A percentile compares a stretch with the other conserved stretches of the same genome.
Evolutionary conservation across 192 early-diverging fungal genomes (phyloP).

Genomic region (Kappamyces sp.): DNA sequence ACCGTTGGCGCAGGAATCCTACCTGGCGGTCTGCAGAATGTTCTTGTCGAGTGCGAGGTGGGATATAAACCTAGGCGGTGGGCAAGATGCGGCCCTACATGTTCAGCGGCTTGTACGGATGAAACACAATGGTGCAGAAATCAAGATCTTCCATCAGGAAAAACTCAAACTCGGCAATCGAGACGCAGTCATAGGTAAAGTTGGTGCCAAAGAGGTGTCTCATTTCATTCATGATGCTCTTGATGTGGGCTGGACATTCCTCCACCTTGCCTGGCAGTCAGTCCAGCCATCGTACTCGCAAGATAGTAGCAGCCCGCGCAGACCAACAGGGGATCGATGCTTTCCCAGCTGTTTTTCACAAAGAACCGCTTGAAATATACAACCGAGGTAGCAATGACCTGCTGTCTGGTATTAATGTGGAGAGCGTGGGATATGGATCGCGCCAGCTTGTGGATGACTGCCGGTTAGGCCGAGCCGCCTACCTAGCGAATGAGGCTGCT

Average conservation of each 20-base stretch:
- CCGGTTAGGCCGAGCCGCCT: background rate
- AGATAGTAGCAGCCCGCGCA: constrained; percentile 76
- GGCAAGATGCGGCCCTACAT: background rate
- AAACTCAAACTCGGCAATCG: constrained; percentile 89
- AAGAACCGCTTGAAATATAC: constrained; percentile 90
- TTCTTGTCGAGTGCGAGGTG: background rate
- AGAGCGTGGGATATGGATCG: constrained; percentile 32
- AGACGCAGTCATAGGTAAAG: constrained; percentile 62
- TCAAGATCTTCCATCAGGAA: constrained; percentile 86
- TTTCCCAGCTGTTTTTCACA: constrained; percentile 67
- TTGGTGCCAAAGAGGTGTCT: constrained; percentile 20
- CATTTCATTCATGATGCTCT: constrained; percentile 29
- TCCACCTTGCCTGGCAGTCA: constrained; percentile 67
- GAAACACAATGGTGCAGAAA: constrained; percentile 82
- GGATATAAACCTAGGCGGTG: constrained; percentile 6
- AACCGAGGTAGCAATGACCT: constrained; percentile 74
- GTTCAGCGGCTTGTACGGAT: constrained; percentile 77
- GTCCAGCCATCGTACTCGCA: constrained; percentile 31
- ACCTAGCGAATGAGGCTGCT: too few species aligned
- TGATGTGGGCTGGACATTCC: constrained; percentile 67
- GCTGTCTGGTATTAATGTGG: constrained; percentile 65
- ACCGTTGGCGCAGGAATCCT: constrained; percentile 17
- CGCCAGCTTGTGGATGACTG: constrained; percentile 71
- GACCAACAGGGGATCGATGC: constrained; percentile 75
- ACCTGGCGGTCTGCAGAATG: constrained; percentile 23